Evolutionary conservation across 176 grass and related monocot genomes (phyloP).

Genomic region (Lolium rigidum): DNA sequence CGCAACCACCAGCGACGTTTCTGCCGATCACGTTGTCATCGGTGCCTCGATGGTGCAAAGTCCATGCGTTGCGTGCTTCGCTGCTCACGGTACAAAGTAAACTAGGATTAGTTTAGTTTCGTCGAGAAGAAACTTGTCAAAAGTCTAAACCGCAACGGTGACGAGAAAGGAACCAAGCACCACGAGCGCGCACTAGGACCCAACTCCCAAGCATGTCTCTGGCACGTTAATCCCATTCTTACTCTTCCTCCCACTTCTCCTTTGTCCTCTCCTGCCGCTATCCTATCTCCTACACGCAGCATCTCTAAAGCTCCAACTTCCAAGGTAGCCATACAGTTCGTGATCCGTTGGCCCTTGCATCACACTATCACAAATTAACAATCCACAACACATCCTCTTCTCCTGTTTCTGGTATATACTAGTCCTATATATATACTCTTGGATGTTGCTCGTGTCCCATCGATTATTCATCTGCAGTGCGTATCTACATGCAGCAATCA

Average conservation of each 20-base stretch:
- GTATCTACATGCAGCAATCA: not conserved
- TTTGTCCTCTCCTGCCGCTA: slow-evolving; percentile 40
- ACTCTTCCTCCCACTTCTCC: not conserved
- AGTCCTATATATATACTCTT: too few species aligned
- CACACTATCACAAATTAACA: not conserved
- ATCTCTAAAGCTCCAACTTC: slow-evolving; percentile 22
- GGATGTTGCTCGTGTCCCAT: not conserved
- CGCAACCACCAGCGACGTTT: not conserved
- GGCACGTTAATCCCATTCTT: slow-evolving; percentile 25
- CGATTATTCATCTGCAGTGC: not conserved
- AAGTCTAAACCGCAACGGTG: slow-evolving; percentile 8
- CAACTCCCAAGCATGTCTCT: not conserved
- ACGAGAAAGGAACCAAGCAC: slow-evolving; percentile 1
- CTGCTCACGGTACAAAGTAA: not conserved
- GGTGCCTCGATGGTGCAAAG: not conserved
- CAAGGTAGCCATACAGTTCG: not conserved
- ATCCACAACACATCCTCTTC: too few species aligned
- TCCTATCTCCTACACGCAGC: not conserved
- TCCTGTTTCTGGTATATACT: not conserved
- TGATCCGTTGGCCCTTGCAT: not conserved
- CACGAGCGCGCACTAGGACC: not conserved
- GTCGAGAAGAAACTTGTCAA: not conserved
- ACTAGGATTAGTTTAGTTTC: not conserved
- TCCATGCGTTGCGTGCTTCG: not conserved
- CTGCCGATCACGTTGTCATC: not conserved